Conservation (phyloP, 2,329 filamentous ascomycete species). For the Thermothelomyces thermophilus region DNA sequence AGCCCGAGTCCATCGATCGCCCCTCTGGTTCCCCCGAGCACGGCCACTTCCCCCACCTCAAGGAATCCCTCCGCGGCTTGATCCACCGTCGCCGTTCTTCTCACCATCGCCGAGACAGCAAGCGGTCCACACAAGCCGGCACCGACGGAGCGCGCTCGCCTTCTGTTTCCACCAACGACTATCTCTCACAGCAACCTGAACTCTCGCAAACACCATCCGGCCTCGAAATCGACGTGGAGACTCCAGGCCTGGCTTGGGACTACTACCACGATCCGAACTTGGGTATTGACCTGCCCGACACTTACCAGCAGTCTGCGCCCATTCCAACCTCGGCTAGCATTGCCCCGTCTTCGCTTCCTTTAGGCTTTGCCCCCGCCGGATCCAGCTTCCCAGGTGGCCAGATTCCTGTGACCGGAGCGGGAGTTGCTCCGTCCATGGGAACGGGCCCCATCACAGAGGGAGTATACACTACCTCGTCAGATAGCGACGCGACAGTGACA, state of each 20-base stretch:
- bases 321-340: constrained; percentile 10
- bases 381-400: constrained; percentile 11
- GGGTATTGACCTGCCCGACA: constrained; percentile 10
- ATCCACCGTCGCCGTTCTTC: constrained; percentile 19
- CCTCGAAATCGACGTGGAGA: constrained; percentile 21
- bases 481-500: constrained; percentile 19
- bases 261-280: constrained; percentile 25
- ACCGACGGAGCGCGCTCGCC: constrained; percentile 21
- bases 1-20: constrained; percentile 23
- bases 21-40: constrained; percentile 11
- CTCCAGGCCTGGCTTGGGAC: constrained; percentile 23
- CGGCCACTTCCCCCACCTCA: constrained; percentile 17
- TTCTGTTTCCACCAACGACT: constrained; percentile 16
- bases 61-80: constrained; percentile 20
- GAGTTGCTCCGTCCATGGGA: constrained; percentile 3
- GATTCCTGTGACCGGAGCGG: constrained; percentile 4
- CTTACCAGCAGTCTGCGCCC: constrained; percentile 13
- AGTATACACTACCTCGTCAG: constrained; percentile 16
- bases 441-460: constrained; percentile 9
- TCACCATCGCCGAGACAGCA: constrained; percentile 23
- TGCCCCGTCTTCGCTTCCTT: constrained; percentile 5
- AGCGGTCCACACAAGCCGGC: constrained; percentile 20
- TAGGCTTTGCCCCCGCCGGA: constrained; percentile 13
- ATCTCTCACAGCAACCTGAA: constrained; percentile 10
- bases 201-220: constrained; percentile 12